These are phyloP conservation scores for Umbelopsis vinacea DNA, from an alignment of 192 early-diverging fungal species.

Conservation along the genomic window DNA sequence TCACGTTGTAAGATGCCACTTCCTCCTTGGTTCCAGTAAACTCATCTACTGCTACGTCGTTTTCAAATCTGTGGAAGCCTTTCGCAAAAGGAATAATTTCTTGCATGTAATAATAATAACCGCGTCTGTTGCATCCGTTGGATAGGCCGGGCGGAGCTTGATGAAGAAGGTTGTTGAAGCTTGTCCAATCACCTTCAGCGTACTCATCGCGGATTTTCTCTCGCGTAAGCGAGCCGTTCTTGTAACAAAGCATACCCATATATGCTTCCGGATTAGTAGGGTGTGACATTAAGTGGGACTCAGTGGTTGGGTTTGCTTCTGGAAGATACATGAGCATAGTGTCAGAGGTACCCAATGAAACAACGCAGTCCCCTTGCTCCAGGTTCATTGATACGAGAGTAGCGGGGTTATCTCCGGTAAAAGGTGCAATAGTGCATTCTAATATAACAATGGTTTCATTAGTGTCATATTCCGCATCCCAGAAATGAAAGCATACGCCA, in stretches of 20 bases:
- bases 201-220: conserved; percentile 68
- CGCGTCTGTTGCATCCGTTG: conserved; percentile 37
- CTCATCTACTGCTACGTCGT: conserved; percentile 42
- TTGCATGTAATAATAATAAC: conserved; percentile 74
- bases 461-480: too few relatives aligned
- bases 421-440: conserved; percentile 65
- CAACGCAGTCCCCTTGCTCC: conserved; percentile 56
- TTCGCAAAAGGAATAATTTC: conserved; percentile 79
- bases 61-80: conserved; percentile 67
- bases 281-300: conserved; percentile 53
- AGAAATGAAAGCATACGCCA: background rate
- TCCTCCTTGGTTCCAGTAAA: conserved; percentile 36
- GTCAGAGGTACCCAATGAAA: conserved; percentile 85
- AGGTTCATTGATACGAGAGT: conserved; percentile 63
- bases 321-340: conserved; percentile 69
- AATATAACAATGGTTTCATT: background rate
- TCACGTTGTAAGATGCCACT: conserved; percentile 42
- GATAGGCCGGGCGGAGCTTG: conserved; percentile 26
- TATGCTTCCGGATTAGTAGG: conserved; percentile 61
- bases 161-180: conserved; percentile 54
- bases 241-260: conserved; percentile 83
- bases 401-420: conserved; percentile 84
- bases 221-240: conserved; percentile 84
- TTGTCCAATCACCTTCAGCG: conserved; percentile 57
- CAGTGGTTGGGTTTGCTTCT: conserved; percentile 30